Conservation (phyloP, 768 basidiomycete species). For the Lepiota brunneoincarnata region DNA sequence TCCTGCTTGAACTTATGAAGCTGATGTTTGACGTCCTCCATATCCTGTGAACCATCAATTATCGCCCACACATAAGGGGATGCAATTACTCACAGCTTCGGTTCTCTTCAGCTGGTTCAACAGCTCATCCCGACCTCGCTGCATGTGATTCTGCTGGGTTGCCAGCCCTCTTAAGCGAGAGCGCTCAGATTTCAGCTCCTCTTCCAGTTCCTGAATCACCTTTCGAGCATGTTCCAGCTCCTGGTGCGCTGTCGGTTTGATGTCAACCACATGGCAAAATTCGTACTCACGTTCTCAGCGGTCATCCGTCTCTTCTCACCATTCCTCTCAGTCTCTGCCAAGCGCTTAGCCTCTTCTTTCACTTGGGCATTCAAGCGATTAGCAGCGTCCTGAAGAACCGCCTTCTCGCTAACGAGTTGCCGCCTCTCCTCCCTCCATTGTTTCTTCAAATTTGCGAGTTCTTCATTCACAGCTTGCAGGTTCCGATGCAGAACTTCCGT, state of each 20-base stretch:
- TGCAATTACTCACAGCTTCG: constrained; percentile 54
- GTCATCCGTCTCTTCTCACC: constrained; percentile 46
- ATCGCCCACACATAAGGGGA: background rate
- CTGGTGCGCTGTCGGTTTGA: constrained; percentile 31
- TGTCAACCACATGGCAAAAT: background rate
- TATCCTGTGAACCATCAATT: constrained; percentile 48
- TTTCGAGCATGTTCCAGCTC: constrained; percentile 69
- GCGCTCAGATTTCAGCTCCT: constrained; percentile 69
- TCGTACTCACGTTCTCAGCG: constrained; percentile 51
- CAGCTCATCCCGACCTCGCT: constrained; percentile 65
- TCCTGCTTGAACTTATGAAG: constrained; percentile 69
- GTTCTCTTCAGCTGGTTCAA: constrained; percentile 64
- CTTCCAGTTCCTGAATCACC: constrained; percentile 67
- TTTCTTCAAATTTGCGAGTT: constrained; percentile 62
- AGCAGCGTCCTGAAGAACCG: constrained; percentile 67
- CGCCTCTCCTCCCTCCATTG: constrained; percentile 70
- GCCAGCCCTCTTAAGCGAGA: constrained; percentile 58
- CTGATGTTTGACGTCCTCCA: constrained; percentile 72
- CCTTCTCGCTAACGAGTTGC: constrained; percentile 66
- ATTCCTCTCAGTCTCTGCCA: constrained; percentile 48
- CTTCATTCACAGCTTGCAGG: constrained; percentile 56
- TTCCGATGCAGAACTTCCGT: constrained; percentile 62
- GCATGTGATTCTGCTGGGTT: constrained; percentile 58
- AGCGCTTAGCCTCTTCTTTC: constrained; percentile 56
- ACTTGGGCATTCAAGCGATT: constrained; percentile 64